Conservation (phyloP, 139 green algal genomes). For the Chlorella sorokiniana region DNA sequence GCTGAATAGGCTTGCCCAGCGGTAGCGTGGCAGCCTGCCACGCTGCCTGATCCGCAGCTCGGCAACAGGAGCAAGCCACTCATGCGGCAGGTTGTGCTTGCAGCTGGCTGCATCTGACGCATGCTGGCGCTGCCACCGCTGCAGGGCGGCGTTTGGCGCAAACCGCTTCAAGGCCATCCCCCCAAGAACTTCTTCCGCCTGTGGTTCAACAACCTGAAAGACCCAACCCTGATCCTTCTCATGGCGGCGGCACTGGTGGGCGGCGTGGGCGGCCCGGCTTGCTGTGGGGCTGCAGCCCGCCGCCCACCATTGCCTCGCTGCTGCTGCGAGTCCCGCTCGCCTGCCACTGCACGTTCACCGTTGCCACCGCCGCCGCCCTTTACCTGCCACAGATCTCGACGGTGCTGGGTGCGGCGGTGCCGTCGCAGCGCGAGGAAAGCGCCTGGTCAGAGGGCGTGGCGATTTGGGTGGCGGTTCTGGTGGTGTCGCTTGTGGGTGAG, state of each 20-base stretch:
- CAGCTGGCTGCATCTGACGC: too few species aligned
- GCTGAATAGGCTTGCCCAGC: too few species aligned
- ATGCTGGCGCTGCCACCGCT: background rate
- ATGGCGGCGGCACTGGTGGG: conserved; percentile 76
- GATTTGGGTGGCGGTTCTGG: conserved; percentile 90
- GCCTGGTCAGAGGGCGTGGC: conserved; percentile 93
- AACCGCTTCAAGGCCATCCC: conserved; percentile 63
- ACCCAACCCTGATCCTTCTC: conserved; percentile 93
- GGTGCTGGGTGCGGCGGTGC: conserved; percentile 77
- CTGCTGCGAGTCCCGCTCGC: too few species aligned
- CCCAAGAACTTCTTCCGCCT: conserved; percentile 72
- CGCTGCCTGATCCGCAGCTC: too few species aligned
- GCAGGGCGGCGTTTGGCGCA: conserved; percentile 59
- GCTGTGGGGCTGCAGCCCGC: too few species aligned
- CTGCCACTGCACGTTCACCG: too few species aligned
- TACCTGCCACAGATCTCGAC: conserved; percentile 76
- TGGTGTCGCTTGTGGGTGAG: conserved; percentile 89
- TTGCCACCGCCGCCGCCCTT: background rate
- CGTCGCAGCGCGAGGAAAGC: conserved; percentile 73
- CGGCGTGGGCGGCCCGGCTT: too few species aligned
- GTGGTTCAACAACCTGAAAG: conserved; percentile 72
- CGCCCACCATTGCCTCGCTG: too few species aligned
- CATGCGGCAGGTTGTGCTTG: too few species aligned
- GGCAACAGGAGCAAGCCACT: too few species aligned
- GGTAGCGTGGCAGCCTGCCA: too few species aligned